Conservation (phyloP, 164 flowering plant genomes). For the Annona squamosa region DNA sequence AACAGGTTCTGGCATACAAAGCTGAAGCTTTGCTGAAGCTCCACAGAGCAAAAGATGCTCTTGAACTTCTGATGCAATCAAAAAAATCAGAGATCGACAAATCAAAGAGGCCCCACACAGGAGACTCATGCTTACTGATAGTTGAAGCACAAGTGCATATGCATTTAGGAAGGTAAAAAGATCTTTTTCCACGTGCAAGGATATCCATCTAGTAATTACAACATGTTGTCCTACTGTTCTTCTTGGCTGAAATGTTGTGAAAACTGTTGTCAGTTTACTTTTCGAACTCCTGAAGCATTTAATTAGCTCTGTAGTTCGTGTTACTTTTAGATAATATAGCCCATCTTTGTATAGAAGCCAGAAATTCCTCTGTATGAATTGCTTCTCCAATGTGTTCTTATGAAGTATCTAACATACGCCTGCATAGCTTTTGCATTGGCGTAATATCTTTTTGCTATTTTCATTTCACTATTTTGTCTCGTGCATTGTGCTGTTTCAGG, state of each 20-base stretch:
- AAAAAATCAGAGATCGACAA: not conserved
- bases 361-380: not conserved
- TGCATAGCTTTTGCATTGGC: not conserved
- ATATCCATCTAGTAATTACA: not conserved
- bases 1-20: slow-evolving; percentile 59
- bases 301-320: not conserved
- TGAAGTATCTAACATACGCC: not conserved
- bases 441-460: not conserved
- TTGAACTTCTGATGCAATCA: slow-evolving; percentile 22
- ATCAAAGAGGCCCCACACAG: slow-evolving; percentile 9
- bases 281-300: no score
- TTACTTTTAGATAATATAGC: not conserved
- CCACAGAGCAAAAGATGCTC: slow-evolving; percentile 58
- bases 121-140: slow-evolving; percentile 38
- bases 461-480: not conserved
- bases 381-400: not conserved
- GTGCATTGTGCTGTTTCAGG: slow-evolving; percentile 23
- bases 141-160: slow-evolving; percentile 53
- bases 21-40: slow-evolving; percentile 72
- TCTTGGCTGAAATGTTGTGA: no score
- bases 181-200: not conserved
- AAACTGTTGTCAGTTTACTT: no score
- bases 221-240: no score
- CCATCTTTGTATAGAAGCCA: not conserved
- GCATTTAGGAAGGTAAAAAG: slow-evolving; percentile 53